Conservation (phyloP, 192 early-diverging fungal species). For the Coemansia sp. region DNA sequence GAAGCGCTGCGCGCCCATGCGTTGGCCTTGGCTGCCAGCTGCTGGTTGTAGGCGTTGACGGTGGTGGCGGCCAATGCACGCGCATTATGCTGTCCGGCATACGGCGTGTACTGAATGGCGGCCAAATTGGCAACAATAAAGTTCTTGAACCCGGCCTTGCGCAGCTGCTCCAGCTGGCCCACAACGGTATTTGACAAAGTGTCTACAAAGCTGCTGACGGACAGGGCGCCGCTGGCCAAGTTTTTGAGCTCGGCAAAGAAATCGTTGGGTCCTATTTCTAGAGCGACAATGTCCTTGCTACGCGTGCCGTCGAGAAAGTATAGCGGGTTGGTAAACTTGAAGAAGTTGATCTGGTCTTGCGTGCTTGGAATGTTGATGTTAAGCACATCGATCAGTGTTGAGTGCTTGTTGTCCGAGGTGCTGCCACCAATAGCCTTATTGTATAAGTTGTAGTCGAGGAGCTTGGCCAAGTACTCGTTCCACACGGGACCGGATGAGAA, state of each 20-base stretch:
- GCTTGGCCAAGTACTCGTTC: conserved; percentile 42
- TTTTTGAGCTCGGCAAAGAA: conserved; percentile 30
- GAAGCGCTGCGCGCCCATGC: conserved; percentile 23
- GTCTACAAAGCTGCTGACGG: conserved; percentile 21
- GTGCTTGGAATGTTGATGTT: conserved; percentile 35
- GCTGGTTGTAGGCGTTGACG: conserved; percentile 24
- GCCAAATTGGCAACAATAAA: conserved; percentile 35
- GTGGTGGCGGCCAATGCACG: conserved; percentile 20
- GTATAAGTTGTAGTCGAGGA: conserved; percentile 17
- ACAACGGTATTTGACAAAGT: conserved; percentile 22
- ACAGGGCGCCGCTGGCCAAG: conserved; percentile 10
- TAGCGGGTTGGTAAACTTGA: conserved; percentile 21
- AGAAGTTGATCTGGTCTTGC: conserved; percentile 36
- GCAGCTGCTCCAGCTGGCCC: conserved; percentile 31
- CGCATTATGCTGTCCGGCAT: conserved; percentile 16
- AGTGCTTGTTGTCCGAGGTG: conserved; percentile 24
- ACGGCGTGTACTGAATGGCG: conserved; percentile 36
- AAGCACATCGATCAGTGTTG: conserved; percentile 10
- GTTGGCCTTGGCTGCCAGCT: conserved; percentile 17
- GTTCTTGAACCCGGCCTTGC: conserved; percentile 38
- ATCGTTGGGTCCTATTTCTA: conserved; percentile 37
- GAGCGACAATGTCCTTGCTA: conserved; percentile 19
- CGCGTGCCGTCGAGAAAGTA: conserved; percentile 18
- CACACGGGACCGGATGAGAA: conserved; percentile 33
- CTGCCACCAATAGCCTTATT: conserved; percentile 32